A percentile compares a stretch with the other conserved stretches of the same genome.
Evolutionary conservation across 2,329 filamentous ascomycete species (phyloP).

Genomic region (Capronia americana): DNA sequence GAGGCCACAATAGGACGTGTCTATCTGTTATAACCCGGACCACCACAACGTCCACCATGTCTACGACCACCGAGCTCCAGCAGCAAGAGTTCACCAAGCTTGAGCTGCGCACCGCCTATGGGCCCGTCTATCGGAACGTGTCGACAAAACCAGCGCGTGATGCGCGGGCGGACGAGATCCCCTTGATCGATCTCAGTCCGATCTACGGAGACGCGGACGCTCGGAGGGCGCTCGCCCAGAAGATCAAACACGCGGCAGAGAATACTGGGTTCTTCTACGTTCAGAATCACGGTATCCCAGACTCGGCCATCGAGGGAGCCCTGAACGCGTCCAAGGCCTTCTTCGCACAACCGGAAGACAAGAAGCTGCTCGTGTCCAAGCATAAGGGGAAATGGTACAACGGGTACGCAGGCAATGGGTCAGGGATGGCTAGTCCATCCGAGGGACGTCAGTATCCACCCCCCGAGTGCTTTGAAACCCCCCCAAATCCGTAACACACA

Average conservation of each 20-base stretch:
- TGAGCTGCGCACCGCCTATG: conserved; percentile 54
- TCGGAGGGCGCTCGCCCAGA: conserved; percentile 50
- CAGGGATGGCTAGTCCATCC: conserved; percentile 27
- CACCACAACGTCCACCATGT: conserved; percentile 11
- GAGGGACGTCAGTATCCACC: conserved; percentile 28
- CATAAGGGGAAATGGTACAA: conserved; percentile 50
- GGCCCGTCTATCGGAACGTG: conserved; percentile 54
- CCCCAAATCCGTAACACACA: not conserved
- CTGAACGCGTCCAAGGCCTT: conserved; percentile 53
- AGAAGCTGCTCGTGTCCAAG: conserved; percentile 57
- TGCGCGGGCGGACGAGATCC: conserved; percentile 56
- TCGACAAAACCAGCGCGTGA: conserved; percentile 50
- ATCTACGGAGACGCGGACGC: conserved; percentile 47
- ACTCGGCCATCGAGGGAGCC: conserved; percentile 50
- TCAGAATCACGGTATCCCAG: conserved; percentile 54
- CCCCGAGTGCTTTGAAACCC: not conserved
- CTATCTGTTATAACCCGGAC: not conserved
- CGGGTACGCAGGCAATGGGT: conserved; percentile 27
- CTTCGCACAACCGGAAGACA: conserved; percentile 53
- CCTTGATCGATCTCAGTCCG: conserved; percentile 59
- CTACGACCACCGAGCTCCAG: conserved; percentile 18
- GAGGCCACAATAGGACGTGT: not conserved
- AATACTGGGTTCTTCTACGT: conserved; percentile 59
- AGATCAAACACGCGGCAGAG: conserved; percentile 55
- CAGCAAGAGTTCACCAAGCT: conserved; percentile 41